Conservation (phyloP, 1,139 yeast species). For the Kurtzmaniella quercitrusa region DNA sequence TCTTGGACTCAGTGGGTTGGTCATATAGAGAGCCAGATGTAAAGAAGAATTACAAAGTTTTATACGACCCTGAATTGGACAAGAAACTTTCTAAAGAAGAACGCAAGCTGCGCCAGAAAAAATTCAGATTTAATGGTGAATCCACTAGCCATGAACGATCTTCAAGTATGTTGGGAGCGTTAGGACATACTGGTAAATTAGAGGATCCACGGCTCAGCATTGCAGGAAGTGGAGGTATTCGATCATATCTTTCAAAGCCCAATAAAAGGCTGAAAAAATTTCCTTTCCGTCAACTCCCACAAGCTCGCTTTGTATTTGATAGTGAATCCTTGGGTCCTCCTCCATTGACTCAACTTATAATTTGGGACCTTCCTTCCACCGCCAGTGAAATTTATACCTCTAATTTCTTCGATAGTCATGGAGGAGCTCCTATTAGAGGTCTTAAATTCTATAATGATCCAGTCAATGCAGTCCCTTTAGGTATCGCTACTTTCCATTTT, state of each 20-base stretch:
- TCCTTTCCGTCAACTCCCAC: constrained; percentile 46
- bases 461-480: constrained; percentile 73
- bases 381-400: constrained; percentile 45
- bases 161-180: constrained; percentile 7
- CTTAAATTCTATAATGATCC: constrained; percentile 68
- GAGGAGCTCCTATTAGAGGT: constrained; percentile 45
- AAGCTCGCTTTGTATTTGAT: constrained; percentile 58
- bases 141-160: constrained; percentile 11
- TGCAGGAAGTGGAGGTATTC: constrained; percentile 15
- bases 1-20: constrained; percentile 12
- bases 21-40: constrained; percentile 15
- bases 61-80: constrained; percentile 58
- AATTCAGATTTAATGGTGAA: constrained; percentile 36
- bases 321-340: constrained; percentile 71
- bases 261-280: constrained; percentile 40
- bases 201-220: constrained; percentile 35
- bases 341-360: constrained; percentile 66
- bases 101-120: constrained; percentile 32
- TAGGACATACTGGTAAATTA: constrained; percentile 7
- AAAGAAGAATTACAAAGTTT: constrained; percentile 36
- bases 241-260: constrained; percentile 36
- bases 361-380: constrained; percentile 58
- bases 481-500: constrained; percentile 64
- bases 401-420: constrained; percentile 57
- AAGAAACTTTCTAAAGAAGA: constrained; percentile 26